Evolutionary conservation across 495 filamentous ascomycete genomes (phyloP), one percentile per base, ranked within the genome.

Genomic region (Xylaria scruposa): DNA sequence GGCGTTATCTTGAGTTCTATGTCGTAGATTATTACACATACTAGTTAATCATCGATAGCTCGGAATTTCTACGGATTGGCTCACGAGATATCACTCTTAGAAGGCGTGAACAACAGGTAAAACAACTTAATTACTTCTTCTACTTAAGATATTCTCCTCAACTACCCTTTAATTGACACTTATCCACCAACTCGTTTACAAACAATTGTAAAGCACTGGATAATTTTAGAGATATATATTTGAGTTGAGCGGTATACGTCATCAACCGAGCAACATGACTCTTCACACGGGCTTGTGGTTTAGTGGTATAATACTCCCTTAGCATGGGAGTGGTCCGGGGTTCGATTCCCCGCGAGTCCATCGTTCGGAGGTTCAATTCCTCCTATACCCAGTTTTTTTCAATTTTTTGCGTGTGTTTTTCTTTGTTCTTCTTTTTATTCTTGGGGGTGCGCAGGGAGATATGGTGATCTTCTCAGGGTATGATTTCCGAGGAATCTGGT

Each of bases 281-380:
- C 51, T 9, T n/a, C 24, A 29, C 10, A 29, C 51, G 70, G 70
- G 70, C 70, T 71, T 71, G 70, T 71, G 70, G 70, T 71, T 71
- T 71, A 71, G 70, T 71, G 70, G 70, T 71, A 71, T 71, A 71
- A 71, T 71, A 71, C 70, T 71, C 70, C 70, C 70, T 71, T 71
- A 71, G 70, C 70, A 71, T 71, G 83, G 83, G 83, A 82, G 85
- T 85, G 84, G 85, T 87, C 85, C 83, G 81, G 85, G 85, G 83
- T 87, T 87, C 85, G 84, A 87, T 87, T 87, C 83, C 85, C 85
- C 81, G 85, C 85, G 83, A 80, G 79, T 81, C 79, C 79, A 81
- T 1, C 36, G 40, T 53, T 67, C 54, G 62, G 69, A 26, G 70
- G 70, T 71, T 63, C 21, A n/a, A 63, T 46, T 63, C 38, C 60